A percentile compares a stretch with the other conserved stretches of the same genome.
These are phyloP conservation scores for Amanita subjunquillea DNA, from an alignment of 768 basidiomycete genomes.

Conservation along the genomic window DNA sequence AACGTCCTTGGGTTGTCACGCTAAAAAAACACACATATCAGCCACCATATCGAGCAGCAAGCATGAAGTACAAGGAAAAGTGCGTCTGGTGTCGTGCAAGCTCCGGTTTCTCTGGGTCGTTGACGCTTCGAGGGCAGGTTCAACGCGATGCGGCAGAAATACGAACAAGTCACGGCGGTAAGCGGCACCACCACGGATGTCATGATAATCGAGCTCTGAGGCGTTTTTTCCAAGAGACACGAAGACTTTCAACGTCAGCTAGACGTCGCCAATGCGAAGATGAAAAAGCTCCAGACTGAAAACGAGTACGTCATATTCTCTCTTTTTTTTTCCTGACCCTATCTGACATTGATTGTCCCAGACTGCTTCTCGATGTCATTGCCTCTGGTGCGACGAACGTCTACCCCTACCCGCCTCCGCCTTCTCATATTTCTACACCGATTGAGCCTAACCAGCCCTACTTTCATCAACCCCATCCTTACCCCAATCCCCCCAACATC, in stretches of 20 bases:
- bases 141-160: conserved; percentile 33
- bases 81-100: conserved; percentile 4
- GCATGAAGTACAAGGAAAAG: conserved; percentile 20
- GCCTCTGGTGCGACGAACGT: not conserved
- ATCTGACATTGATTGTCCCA: not conserved
- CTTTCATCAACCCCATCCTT: not conserved
- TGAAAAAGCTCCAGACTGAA: conserved; percentile 36
- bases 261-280: conserved; percentile 26
- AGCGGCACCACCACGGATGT: conserved; percentile 10
- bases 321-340: too few species aligned
- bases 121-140: conserved; percentile 21
- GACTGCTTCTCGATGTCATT: conserved; percentile 5
- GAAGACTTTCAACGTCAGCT: conserved; percentile 27
- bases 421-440: not conserved
- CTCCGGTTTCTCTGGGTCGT: not conserved
- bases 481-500: not conserved
- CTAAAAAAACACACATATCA: not conserved
- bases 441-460: not conserved
- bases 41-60: not conserved
- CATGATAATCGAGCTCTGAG: not conserved
- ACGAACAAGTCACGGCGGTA: conserved; percentile 32
- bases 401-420: not conserved
- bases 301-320: conserved; percentile 25
- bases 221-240: conserved; percentile 18
- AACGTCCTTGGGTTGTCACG: too few species aligned